phyloP scores from a whole-genome alignment of 768 basidiomycete species.

The Lenzites betulinus region DNA sequence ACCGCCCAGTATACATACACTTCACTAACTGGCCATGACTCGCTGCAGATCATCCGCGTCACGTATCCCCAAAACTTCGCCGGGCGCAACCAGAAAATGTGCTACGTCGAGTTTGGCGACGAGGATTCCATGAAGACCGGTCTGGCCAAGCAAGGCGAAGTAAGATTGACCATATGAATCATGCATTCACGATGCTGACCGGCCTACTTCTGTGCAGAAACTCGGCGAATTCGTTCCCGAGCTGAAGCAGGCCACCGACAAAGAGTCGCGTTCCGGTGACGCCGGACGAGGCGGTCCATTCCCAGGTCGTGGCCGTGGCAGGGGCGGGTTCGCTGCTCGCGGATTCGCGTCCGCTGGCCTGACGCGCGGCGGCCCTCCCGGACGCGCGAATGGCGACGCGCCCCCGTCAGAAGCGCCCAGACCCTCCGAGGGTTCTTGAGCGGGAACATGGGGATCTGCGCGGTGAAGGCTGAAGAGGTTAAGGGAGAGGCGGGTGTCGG shows the following conservation, averaged over 20 bases:
- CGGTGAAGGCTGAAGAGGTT: neutral
- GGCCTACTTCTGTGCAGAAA: constrained; percentile 49
- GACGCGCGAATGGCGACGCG: constrained; percentile 34
- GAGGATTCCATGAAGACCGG: constrained; percentile 84
- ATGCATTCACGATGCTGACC: neutral
- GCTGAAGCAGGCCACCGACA: constrained; percentile 71
- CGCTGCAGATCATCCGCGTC: constrained; percentile 64
- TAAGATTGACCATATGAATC: constrained; percentile 34
- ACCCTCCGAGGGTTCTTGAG: constrained; percentile 16
- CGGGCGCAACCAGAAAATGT: constrained; percentile 59
- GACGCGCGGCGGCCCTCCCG: constrained; percentile 36
- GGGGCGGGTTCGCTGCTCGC: constrained; percentile 64
- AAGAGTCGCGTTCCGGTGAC: constrained; percentile 36
- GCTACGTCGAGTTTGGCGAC: constrained; percentile 89
- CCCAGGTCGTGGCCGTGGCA: constrained; percentile 45
- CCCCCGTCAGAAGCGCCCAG: constrained; percentile 19
- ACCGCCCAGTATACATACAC: no score
- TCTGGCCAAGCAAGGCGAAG: constrained; percentile 72
- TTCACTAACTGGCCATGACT: neutral
- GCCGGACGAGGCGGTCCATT: constrained; percentile 21
- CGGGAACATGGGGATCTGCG: neutral
- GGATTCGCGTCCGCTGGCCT: constrained; percentile 73
- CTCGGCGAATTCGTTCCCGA: constrained; percentile 66
- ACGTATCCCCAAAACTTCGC: constrained; percentile 52
- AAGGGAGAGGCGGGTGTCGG: neutral